Conservation (phyloP, 2,329 filamentous ascomycete genomes). For the Ophiocordyceps polyrhachis-furcata region DNA sequence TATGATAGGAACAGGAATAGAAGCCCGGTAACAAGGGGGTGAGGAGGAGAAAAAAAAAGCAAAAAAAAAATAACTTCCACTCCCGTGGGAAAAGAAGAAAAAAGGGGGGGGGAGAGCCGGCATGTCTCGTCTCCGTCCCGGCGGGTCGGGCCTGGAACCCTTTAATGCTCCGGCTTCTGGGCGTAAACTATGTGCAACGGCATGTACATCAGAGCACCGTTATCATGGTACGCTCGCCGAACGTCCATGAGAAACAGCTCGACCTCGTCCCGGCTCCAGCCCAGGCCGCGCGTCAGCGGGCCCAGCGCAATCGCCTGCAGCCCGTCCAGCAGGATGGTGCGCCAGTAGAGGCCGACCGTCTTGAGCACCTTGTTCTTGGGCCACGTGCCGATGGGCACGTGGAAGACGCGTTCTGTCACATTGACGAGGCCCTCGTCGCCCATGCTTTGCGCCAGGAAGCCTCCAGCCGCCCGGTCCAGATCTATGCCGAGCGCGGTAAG, state of each 20-base stretch:
- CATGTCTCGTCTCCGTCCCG: background rate
- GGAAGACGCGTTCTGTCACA: slow-evolving; percentile 28
- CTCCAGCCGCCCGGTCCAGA: slow-evolving; percentile 22
- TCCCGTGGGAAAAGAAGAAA: background rate
- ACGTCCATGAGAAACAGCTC: slow-evolving; percentile 29
- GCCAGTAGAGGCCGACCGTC: slow-evolving; percentile 31
- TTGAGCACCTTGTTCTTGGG: slow-evolving; percentile 31
- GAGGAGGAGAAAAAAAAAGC: background rate
- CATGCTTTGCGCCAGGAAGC: slow-evolving; percentile 24
- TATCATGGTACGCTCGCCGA: slow-evolving; percentile 27
- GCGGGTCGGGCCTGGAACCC: background rate
- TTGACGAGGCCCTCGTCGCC: slow-evolving; percentile 32
- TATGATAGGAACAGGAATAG: background rate
- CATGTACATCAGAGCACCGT: slow-evolving; percentile 30
- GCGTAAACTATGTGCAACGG: slow-evolving; percentile 34
- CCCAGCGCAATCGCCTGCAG: slow-evolving; percentile 32
- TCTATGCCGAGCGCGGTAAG: slow-evolving; percentile 26
- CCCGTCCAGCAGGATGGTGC: slow-evolving; percentile 29
- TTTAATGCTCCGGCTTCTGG: slow-evolving; percentile 24
- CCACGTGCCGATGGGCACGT: slow-evolving; percentile 36
- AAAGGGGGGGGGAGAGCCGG: too few species aligned
- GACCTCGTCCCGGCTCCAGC: slow-evolving; percentile 28
- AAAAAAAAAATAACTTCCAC: background rate
- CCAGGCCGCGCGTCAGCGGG: slow-evolving; percentile 28
- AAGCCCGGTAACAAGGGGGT: background rate